Evolutionary conservation across 2,329 filamentous ascomycete species (phyloP), one percentile per base, ranked within the genome.

Genomic region (Trichoderma afroharzianum): DNA sequence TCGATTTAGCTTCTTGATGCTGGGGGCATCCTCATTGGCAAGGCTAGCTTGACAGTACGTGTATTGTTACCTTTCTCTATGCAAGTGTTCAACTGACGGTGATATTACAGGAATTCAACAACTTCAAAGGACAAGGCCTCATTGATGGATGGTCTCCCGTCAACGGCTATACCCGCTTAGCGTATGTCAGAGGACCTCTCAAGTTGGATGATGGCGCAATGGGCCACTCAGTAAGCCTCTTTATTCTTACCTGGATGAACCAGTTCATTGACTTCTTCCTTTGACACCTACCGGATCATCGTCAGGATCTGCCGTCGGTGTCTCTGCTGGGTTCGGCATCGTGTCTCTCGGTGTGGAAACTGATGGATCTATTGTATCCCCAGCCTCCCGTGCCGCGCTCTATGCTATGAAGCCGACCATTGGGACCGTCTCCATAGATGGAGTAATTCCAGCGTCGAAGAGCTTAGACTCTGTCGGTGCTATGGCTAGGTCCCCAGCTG

Each of bases 141-240:
- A 21, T 59, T 59, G 57, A 59, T 33, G 57, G 57, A 33, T 59
- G 57, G 57, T 59, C 28, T 33, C 57, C 28, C 18, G 28, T 59
- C 28, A 59, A 59, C 26, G 57, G 57, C 28, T 59, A 59, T 59
- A 59, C 57, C 12, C 57, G 28, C 18, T 59, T 28, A 9, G 57
- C 57, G 28, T 59, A 59, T 59, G 57, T 59, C 9, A 59, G 57
- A 9, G 57, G 57, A 32, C 28, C 57, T 33, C 57, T 59, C 28
- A 59, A 59, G 28, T 59, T 59, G 8, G 43, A 33, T n/a, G 57
- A 59, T 18, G 43, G 43, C 2, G 43, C 43, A 47, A 47, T 47
- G 43, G 43, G 43, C 43, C 43, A 47, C 18, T 47, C 43, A 21
- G 18, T 47, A 21, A 47, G 43, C 1, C n/a, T 47, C 43, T 21